Conservation (phyloP, 768 basidiomycete genomes). For the Phylloporus sp. region DNA sequence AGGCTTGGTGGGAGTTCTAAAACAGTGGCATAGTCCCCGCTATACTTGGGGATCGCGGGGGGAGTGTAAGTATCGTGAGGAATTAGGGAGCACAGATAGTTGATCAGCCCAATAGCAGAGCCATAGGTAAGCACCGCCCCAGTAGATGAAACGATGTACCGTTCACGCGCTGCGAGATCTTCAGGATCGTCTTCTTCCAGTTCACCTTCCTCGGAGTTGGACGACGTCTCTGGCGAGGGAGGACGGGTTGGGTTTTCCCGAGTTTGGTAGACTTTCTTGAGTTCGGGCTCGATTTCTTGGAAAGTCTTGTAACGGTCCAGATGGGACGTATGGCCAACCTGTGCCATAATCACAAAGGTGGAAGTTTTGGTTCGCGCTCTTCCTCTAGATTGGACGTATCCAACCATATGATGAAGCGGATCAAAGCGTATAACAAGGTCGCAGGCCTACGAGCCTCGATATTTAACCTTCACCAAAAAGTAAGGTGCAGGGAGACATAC, state of each 20-base stretch:
- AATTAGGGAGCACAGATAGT: constrained; percentile 72
- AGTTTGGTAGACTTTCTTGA: constrained; percentile 57
- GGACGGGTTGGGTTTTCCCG: constrained; percentile 36
- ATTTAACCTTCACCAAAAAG: not conserved
- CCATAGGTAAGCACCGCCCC: constrained; percentile 79
- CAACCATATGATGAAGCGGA: constrained; percentile 72
- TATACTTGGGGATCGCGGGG: constrained; percentile 53
- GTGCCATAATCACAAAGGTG: constrained; percentile 78
- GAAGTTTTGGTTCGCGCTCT: constrained; percentile 74
- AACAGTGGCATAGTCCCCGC: constrained; percentile 51
- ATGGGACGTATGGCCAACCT: constrained; percentile 51
- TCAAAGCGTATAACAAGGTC: constrained; percentile 87
- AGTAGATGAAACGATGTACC: constrained; percentile 64
- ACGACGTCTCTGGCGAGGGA: constrained; percentile 20
- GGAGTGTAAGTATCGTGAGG: constrained; percentile 68
- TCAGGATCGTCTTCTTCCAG: constrained; percentile 44
- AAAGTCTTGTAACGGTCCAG: constrained; percentile 56
- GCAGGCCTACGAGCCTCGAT: constrained; percentile 55
- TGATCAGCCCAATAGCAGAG: constrained; percentile 64
- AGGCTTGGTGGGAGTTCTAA: constrained; percentile 66
- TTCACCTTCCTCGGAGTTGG: constrained; percentile 31
- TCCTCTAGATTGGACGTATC: constrained; percentile 86
- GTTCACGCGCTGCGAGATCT: constrained; percentile 64
- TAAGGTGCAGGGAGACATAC: constrained; percentile 34
- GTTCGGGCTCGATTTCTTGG: constrained; percentile 55